A percentile compares a stretch with the other conserved stretches of the same genome.
These are phyloP conservation scores for Russula griseocarnosa DNA, from an alignment of 768 basidiomycete genomes.

Conservation along the genomic window DNA sequence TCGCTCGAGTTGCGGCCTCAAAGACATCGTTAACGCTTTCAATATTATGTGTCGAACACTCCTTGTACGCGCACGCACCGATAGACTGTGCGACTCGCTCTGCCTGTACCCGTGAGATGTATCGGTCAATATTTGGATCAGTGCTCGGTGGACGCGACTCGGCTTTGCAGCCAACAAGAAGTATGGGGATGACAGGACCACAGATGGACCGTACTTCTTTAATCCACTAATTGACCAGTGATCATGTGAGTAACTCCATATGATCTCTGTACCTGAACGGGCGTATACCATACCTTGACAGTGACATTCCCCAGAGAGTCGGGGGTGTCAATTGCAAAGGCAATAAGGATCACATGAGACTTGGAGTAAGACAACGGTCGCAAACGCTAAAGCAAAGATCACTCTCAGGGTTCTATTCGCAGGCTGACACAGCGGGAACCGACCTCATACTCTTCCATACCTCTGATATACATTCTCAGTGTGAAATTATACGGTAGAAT, in stretches of 20 bases:
- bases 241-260: neutral
- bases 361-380: slow-evolving; percentile 97
- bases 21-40: too few relatives aligned
- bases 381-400: slow-evolving; percentile 57
- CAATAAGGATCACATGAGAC: slow-evolving; percentile 98
- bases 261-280: neutral
- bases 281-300: slow-evolving; percentile 71
- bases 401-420: slow-evolving; percentile 14
- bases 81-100: too few relatives aligned
- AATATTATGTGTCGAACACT: too few relatives aligned
- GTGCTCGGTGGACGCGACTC: too few relatives aligned
- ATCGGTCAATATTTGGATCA: too few relatives aligned
- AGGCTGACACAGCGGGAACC: slow-evolving; percentile 24
- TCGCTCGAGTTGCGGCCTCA: too few relatives aligned
- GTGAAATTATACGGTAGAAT: neutral
- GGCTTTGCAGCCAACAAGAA: too few relatives aligned
- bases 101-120: too few relatives aligned
- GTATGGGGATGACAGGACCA: too few relatives aligned
- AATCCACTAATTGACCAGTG: slow-evolving; percentile 69
- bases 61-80: too few relatives aligned
- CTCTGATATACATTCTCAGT: slow-evolving; percentile 47
- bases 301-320: slow-evolving; percentile 95
- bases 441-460: slow-evolving; percentile 98
- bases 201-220: slow-evolving; percentile 98
- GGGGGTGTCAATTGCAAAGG: slow-evolving; percentile 94